Base-by-base conservation (phyloP, 2,329 filamentous ascomycete genomes). In the Alternaria dauci region DNA sequence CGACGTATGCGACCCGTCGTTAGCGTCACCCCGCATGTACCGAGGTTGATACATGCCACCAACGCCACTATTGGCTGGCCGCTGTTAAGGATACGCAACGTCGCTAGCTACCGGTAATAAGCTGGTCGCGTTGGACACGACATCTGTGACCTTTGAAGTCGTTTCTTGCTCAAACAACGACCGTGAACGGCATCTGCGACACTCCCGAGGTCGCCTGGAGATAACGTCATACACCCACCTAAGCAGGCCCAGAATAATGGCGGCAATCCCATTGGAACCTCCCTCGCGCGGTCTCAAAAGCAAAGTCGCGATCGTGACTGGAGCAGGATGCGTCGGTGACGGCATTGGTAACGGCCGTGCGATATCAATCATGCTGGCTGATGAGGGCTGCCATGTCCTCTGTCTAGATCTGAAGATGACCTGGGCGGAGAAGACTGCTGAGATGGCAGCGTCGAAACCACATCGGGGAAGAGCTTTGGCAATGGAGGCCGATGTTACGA, bases 261-360 rank as follows among this genome's bases (percentile, higher is more conserved):
- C 62, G 16, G 58, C 67, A 14, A 68, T 70, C 14, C 57, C 67
- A 6, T 54, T 54, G 7, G 41, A 55, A 18, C 67, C 67, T 11
- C 81, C 82, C 4, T 74, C 75, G 2, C 77, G 81, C 8, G 81
- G 79, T 9, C 74, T 84, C 0, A 66, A 67, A 18, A 77, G 75
- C 34, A 80, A 81, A 61, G 81, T 83, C 16, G 83, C 85, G 44
- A 86, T 89, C 53, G 82, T 88, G 28, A 87, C 86, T 0, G 86
- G 86, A n/a, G 86, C 87, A 14, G 86, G 87, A 16, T 84, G 83
- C 54, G 76, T 79, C 25, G 84, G 82, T 30, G 82, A 86, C 41
- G 87, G 86, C 0, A 86, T 89, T 44, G 87, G 87, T 5, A 89
- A 89, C 64, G 87, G 86, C 0, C 82, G 83, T 36, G 87, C 83